Evolutionary conservation across 805 yeast genomes (phyloP), one percentile per base, ranked within the genome.

Genomic region (Candida coleopterorum): DNA sequence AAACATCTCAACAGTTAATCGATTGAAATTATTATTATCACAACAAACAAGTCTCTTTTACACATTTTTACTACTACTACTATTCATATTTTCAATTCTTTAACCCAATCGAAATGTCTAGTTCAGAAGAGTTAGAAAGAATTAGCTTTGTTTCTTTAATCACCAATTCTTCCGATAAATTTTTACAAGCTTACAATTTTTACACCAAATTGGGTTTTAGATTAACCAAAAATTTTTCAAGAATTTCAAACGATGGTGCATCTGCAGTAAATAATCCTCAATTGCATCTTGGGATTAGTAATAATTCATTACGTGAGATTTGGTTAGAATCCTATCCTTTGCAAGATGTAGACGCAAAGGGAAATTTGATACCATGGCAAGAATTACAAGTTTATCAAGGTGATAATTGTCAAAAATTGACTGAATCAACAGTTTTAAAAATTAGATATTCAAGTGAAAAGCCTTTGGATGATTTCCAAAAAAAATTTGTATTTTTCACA

Each of bases 261-360:
- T 43, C 60, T 43, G 46, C 44, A 14, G 39, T 43, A 17, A 48
- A 47, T 40, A 51, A 53, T 34, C 47, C 63, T 34, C 49, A 50
- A 27, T 45, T 54, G 22, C 55, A 66, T 11, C 56, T 63, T 31
- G 89, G 89, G 4, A 64, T 83, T 31, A 73, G 86, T 7, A 68
- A 64, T 39, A 86, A 81, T 44, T 81, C 89, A 1, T 50, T 80
- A 34, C 73, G 68, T 44, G 94, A 84, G 57, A 58, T 75, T 20
- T 84, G 94, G 94, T 54, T 84, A 32, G 85, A 81, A 55, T 62
- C 79, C 16, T 81, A 77, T 55, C 86, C 85, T 15, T 61, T 72
- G 27, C 70, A 65, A 43, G 51, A 56, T 33, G 15, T 45, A 14
- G 69, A 64, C 38, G 40, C 35, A 8, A 47, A 52, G 20, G 72